Percentiles rank a stretch among this genome's conserved stretches.
These are phyloP conservation scores for Cordyceps militaris DNA, from an alignment of 2,329 filamentous ascomycete species.

Conservation along the genomic window DNA sequence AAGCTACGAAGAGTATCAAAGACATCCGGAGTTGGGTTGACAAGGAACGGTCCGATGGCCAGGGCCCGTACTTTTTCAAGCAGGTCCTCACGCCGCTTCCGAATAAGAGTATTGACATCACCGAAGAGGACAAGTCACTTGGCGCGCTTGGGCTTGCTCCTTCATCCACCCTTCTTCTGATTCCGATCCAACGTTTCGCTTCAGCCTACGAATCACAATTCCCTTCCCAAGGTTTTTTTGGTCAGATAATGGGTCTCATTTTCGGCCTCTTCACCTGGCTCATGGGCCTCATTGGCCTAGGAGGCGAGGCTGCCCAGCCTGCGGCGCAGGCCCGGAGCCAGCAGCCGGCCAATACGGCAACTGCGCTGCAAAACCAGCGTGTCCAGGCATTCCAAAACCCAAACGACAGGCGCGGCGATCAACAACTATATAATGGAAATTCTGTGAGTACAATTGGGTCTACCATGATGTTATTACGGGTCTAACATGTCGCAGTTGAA, in stretches of 20 bases:
- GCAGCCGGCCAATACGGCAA: neutral
- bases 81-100: constrained; percentile 73
- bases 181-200: constrained; percentile 53
- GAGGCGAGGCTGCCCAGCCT: constrained; percentile 12
- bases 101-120: constrained; percentile 64
- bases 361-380: constrained; percentile 19
- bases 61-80: constrained; percentile 72
- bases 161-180: constrained; percentile 74
- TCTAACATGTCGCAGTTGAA: constrained; percentile 47
- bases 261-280: constrained; percentile 24
- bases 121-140: constrained; percentile 65
- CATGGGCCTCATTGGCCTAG: constrained; percentile 23
- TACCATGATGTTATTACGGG: neutral
- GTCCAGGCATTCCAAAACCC: constrained; percentile 21
- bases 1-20: constrained; percentile 53
- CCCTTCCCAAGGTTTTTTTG: constrained; percentile 22
- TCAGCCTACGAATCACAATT: constrained; percentile 31
- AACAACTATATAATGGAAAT: constrained; percentile 87
- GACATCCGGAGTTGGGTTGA: constrained; percentile 77
- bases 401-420: constrained; percentile 46
- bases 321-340: neutral
- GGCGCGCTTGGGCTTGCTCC: constrained; percentile 66
- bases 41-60: constrained; percentile 46
- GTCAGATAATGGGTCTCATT: constrained; percentile 25
- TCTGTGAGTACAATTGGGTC: constrained; percentile 50